Evolutionary conservation across 768 basidiomycete species (phyloP), one percentile per base, ranked within the genome.

Genomic region (Hysterangium stoloniferum): DNA sequence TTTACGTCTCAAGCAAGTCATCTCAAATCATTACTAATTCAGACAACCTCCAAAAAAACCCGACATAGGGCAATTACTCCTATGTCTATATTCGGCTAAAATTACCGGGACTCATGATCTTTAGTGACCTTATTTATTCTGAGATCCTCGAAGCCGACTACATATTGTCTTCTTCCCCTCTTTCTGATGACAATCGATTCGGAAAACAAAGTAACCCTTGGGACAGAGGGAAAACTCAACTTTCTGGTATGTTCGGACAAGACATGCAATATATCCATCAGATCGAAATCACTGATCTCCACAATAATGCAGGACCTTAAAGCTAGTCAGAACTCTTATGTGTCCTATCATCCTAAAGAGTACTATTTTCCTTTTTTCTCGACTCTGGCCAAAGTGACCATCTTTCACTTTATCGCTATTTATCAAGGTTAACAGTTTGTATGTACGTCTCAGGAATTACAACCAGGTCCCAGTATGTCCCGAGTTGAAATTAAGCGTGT

Each of bases 291-390:
- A n/a, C n/a, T n/a, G n/a, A n/a, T n/a, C n/a, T n/a, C n/a, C n/a
- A n/a, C n/a, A n/a, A n/a, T n/a, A n/a, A 34, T 34, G 9, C n/a
- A n/a, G 33, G 9, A 34, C n/a, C n/a, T 34, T 34, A 9, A 9
- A 9, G 9, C n/a, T 34, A 34, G 9, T n/a, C 33, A 34, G 33
- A 9, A 42, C n/a, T 42, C 48, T n/a, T 20, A 27, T 42, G 29
- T 11, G 9, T n/a, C 33, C 33, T 57, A 48, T 31, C 69, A 83
- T 9, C 76, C 84, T 12, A 61, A 69, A 17, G 71, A 71, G 17
- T 79, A 69, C 61, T 90, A 89, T 60, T 48, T 60, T 1, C 50
- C 63, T 2, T 88, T 84, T 61, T 64, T 90, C 17, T 88, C 86
- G 2, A 64, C 73, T 45, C 56, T 60, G 19, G 82, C 85, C 19